Conservation (phyloP, 2,329 filamentous ascomycete species). For the Cladosporium sp. region DNA sequence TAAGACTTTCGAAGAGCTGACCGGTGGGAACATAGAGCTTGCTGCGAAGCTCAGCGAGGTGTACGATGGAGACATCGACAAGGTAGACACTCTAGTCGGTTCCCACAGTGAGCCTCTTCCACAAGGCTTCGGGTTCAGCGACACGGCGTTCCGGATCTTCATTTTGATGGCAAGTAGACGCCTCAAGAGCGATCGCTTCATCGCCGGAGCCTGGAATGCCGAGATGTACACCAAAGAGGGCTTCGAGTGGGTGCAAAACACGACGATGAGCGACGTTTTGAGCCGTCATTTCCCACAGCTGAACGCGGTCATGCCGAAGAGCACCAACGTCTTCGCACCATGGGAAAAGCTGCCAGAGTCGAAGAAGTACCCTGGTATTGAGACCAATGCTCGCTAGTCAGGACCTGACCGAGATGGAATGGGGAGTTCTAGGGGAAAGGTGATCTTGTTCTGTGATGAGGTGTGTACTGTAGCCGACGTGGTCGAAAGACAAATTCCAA, state of each 20-base stretch:
- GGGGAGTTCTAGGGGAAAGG: background rate
- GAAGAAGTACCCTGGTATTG: conserved; percentile 25
- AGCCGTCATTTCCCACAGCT: conserved; percentile 47
- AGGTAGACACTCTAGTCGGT: conserved; percentile 47
- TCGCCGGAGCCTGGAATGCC: conserved; percentile 44
- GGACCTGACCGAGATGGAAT: background rate
- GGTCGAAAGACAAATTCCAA: too few relatives aligned
- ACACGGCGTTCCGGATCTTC: conserved; percentile 51
- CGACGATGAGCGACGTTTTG: conserved; percentile 47
- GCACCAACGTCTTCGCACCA: conserved; percentile 39
- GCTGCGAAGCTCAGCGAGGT: conserved; percentile 41
- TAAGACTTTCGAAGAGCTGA: conserved; percentile 43
- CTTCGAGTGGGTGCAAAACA: conserved; percentile 46
- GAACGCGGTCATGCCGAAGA: conserved; percentile 33
- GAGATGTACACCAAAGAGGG: conserved; percentile 45
- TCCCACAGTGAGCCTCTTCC: conserved; percentile 46
- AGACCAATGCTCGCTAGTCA: conserved; percentile 29
- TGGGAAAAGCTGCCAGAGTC: conserved; percentile 31
- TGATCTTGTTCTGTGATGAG: too few relatives aligned
- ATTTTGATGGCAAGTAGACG: conserved; percentile 48
- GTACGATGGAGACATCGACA: conserved; percentile 45
- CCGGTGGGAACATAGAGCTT: conserved; percentile 41
- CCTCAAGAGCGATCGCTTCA: conserved; percentile 49
- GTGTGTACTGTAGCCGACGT: too few relatives aligned
- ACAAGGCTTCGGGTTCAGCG: conserved; percentile 50